phyloP scores from a whole-genome alignment of 345 rosid genomes.

The Nephelium lappaceum region DNA sequence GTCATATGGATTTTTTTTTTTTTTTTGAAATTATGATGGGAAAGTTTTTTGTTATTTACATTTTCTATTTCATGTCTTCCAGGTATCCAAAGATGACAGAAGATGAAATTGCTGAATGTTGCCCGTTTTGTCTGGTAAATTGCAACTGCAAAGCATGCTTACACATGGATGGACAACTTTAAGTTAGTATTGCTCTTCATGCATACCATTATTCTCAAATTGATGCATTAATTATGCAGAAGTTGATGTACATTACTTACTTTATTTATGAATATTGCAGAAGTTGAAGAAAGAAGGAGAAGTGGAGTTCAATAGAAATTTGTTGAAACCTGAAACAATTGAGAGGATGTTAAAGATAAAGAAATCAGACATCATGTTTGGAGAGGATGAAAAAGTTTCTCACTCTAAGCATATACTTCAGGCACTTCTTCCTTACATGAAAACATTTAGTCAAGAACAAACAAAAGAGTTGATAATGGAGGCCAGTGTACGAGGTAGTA shows the following conservation, averaged over 20 bases:
- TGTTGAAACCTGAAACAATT: background rate
- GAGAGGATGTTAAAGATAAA: background rate
- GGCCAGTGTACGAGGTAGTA: conserved; percentile 38
- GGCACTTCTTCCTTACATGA: conserved; percentile 38
- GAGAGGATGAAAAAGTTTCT: conserved; percentile 12
- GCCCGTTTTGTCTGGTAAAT: conserved; percentile 54
- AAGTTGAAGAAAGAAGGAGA: background rate
- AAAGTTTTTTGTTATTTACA: background rate
- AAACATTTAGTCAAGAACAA: conserved; percentile 38
- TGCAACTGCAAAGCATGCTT: conserved; percentile 77
- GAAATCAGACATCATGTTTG: background rate
- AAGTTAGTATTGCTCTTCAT: conserved; percentile 35
- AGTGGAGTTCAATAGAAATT: background rate
- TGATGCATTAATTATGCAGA: background rate
- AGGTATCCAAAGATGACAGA: conserved; percentile 57
- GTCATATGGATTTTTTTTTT: no score
- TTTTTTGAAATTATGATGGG: background rate
- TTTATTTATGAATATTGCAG: conserved; percentile 24
- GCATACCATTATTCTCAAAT: background rate
- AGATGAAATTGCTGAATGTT: conserved; percentile 43
- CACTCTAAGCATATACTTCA: conserved; percentile 36
- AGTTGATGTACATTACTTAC: background rate
- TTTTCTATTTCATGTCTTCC: background rate
- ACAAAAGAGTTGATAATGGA: conserved; percentile 35
- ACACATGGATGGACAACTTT: conserved; percentile 35